A percentile compares a stretch with the other conserved stretches of the same genome.
Evolutionary conservation across 306 rosid species (phyloP).

Genomic region (Lagenaria siceraria): DNA sequence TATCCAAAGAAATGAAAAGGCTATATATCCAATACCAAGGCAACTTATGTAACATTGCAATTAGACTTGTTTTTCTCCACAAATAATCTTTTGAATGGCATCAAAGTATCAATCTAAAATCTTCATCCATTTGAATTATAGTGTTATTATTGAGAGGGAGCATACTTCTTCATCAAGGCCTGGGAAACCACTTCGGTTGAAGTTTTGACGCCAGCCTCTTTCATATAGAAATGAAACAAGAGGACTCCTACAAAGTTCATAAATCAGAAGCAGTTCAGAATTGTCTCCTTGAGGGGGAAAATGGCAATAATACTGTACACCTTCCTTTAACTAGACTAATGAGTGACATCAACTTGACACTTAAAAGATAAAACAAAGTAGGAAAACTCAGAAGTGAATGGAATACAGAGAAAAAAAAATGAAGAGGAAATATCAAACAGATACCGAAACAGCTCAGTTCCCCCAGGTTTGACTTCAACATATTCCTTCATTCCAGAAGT

Average conservation of each 20-base stretch:
- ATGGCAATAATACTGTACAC: background rate
- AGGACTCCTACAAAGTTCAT: slow-evolving; percentile 52
- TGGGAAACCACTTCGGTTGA: slow-evolving; percentile 74
- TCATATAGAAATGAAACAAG: slow-evolving; percentile 91
- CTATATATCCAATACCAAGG: background rate
- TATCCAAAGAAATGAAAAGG: background rate
- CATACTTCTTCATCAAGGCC: slow-evolving; percentile 92
- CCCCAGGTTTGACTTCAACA: slow-evolving; percentile 49
- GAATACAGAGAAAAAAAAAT: background rate
- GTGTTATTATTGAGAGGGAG: background rate
- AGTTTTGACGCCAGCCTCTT: slow-evolving; percentile 98
- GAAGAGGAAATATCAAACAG: background rate
- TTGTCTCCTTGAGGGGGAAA: background rate
- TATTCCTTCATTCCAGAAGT: slow-evolving; percentile 63
- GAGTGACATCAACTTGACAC: background rate
- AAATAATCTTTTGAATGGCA: background rate
- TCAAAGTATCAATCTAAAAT: background rate
- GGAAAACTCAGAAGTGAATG: background rate
- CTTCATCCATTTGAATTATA: background rate
- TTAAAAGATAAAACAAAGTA: background rate
- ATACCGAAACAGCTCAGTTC: slow-evolving; percentile 75
- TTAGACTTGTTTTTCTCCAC: background rate
- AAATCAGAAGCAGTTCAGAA: slow-evolving; percentile 8
- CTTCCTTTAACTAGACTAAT: background rate
- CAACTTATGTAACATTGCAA: background rate